Percentiles rank a stretch among this genome's conserved stretches.
phyloP scores from a whole-genome alignment of 1,284 basidiomycete genomes.

The Blastosporella zonata region DNA sequence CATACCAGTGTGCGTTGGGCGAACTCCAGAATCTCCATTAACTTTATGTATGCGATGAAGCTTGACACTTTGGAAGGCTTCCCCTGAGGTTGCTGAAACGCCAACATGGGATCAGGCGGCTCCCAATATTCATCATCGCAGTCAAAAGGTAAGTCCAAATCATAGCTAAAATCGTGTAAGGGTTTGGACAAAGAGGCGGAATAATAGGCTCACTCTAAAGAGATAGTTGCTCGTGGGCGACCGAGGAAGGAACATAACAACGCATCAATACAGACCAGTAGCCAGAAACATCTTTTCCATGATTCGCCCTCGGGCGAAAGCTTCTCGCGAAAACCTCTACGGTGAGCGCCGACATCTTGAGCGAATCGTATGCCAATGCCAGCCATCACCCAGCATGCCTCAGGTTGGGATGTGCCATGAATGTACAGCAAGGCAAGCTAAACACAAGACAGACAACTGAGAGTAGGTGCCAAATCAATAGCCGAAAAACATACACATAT shows the following conservation, averaged over 20 bases:
- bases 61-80: conserved; percentile 34
- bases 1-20: conserved; percentile 41
- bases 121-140: conserved; percentile 23
- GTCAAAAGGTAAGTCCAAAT: conserved; percentile 17
- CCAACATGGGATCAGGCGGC: conserved; percentile 24
- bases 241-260: conserved; percentile 18
- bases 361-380: conserved; percentile 28
- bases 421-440: conserved; percentile 22
- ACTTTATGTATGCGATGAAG: conserved; percentile 43
- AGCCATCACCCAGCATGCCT: conserved; percentile 27
- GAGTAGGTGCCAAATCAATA: conserved; percentile 11
- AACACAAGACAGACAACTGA: conserved; percentile 14
- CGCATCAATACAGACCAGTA: conserved; percentile 17
- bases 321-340: conserved; percentile 33
- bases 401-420: conserved; percentile 25
- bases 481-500: conserved; percentile 33
- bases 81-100: conserved; percentile 25
- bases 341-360: conserved; percentile 40
- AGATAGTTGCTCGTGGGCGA: conserved; percentile 19
- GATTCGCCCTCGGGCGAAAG: conserved; percentile 45
- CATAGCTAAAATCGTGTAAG: conserved; percentile 7
- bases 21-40: conserved; percentile 46
- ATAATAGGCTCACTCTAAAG: conserved; percentile 18
- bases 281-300: conserved; percentile 67
- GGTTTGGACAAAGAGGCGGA: neutral